A percentile compares a stretch with the other conserved stretches of the same genome.
Evolutionary conservation across 2,329 filamentous ascomycete species (phyloP).

Genomic region (Tothia fuscella): DNA sequence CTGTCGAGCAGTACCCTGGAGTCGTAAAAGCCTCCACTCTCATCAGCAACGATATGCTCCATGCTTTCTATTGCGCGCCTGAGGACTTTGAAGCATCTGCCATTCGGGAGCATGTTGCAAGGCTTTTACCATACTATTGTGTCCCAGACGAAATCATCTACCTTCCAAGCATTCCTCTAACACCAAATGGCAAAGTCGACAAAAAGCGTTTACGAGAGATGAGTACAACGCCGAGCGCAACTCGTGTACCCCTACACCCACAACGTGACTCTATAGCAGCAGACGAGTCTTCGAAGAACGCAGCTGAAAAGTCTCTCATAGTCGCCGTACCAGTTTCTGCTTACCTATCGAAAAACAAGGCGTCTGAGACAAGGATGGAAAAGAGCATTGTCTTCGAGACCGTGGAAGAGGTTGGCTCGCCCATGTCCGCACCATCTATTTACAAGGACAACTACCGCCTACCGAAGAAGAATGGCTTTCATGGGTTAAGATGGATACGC

Average conservation of each 20-base stretch:
- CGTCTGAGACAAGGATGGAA: too few species aligned
- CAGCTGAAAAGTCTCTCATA: too few species aligned
- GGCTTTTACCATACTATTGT: background rate
- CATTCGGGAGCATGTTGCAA: background rate
- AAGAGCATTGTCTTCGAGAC: too few species aligned
- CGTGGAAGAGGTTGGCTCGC: too few species aligned
- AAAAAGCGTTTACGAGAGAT: constrained; percentile 34
- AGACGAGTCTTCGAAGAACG: too few species aligned
- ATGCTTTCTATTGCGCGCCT: background rate
- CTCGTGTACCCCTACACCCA: too few species aligned
- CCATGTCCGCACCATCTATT: too few species aligned
- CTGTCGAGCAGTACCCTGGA: background rate
- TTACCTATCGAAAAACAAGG: too few species aligned
- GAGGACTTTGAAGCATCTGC: background rate
- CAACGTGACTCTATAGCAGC: too few species aligned
- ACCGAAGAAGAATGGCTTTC: background rate
- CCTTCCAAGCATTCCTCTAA: constrained; percentile 36
- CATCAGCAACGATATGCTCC: background rate
- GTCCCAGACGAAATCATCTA: constrained; percentile 36
- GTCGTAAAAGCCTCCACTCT: background rate
- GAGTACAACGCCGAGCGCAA: too few species aligned
- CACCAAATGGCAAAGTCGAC: constrained; percentile 45
- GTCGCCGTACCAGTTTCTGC: too few species aligned
- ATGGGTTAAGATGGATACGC: background rate
- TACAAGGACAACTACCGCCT: too few species aligned